phyloP scores from a whole-genome alignment of 345 rosid species.

The Microthlaspi erraticum region DNA sequence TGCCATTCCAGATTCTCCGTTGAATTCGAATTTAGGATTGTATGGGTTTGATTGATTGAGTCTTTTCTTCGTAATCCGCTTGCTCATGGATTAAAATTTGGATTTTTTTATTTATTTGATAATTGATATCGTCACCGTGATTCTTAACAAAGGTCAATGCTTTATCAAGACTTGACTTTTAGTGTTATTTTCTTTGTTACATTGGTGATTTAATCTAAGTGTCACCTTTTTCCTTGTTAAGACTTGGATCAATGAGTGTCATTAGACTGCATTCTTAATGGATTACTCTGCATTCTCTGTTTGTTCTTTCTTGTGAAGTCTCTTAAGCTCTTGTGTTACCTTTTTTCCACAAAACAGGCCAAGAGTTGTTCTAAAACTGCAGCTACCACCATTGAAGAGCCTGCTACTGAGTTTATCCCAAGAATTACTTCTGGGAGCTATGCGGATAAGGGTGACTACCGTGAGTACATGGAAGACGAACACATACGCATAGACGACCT shows the following conservation, averaged over 20 bases:
- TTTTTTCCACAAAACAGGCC: conserved; percentile 9
- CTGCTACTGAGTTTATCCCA: conserved; percentile 50
- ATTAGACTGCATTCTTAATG: too few relatives aligned
- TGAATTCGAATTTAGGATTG: conserved; percentile 1
- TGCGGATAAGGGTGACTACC: conserved; percentile 70
- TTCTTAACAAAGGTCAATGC: conserved; percentile 20
- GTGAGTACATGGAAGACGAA: conserved; percentile 80
- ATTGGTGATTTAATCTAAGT: background rate
- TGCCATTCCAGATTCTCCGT: conserved; percentile 1
- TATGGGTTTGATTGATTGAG: too few relatives aligned
- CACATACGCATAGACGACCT: conserved; percentile 74
- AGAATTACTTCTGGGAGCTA: conserved; percentile 76
- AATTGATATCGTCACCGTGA: background rate
- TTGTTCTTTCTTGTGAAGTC: background rate
- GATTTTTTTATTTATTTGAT: background rate
- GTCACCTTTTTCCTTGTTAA: background rate
- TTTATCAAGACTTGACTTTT: conserved; percentile 18
- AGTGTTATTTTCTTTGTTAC: background rate
- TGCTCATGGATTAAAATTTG: conserved; percentile 16
- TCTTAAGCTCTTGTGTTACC: conserved; percentile 13
- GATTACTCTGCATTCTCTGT: background rate
- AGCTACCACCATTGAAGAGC: conserved; percentile 11
- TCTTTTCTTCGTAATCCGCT: background rate
- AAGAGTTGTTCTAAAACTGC: conserved; percentile 36
- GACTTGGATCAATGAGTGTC: conserved; percentile 1